Base-by-base conservation (phyloP, 768 basidiomycete genomes). In the Naganishia onofrii region DNA sequence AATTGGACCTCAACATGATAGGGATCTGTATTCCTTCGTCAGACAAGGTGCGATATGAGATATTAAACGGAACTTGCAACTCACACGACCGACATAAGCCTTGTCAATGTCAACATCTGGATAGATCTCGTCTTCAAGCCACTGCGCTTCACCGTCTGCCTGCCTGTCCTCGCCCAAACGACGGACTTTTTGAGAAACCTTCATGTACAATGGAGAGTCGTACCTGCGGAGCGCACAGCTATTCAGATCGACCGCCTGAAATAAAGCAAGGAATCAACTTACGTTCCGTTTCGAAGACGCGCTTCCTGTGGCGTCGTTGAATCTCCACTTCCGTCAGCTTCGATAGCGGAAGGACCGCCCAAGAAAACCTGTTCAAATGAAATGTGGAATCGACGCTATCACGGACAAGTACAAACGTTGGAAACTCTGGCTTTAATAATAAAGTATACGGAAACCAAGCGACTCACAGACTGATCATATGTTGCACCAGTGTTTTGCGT, bases 321-420 rank as follows among this genome's bases (percentile, higher is more conserved):
- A 1, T 91, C 89, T 5, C 93, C 92, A 2, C 90, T 90, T 38
- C 95, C 95, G 82, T 99, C 95, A 8, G 52, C 57, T 81, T 99
- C 96, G 28, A 92, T 97, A 56, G 93, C 88, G 19, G 92, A 95
- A 53, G 95, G 92, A 71, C 91, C 86, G 32, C 94, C 95, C 57
- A 99, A 87, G 82, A 95, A 98, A 78, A 98, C 95, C 82, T 99
- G 96, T 12, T 91, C 92, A 77, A 98, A 99, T 76, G 90, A 90
- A 81, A 99, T 91, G 83, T 97, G 92, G 82, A 94, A 97, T 69
- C 96, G 92, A 74, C 92, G 88, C 79, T 92, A 66, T 34, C 57
- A 21, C 46, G 28, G n/a, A 56, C 36, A 52, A 44, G 28, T 13
- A 44, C 13, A 53, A n/a, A 10, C 17, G 32, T 15, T 29, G 29